Evolutionary conservation across 352 stramenopile genomes (phyloP).

Genomic region (Pythium aquatile): DNA sequence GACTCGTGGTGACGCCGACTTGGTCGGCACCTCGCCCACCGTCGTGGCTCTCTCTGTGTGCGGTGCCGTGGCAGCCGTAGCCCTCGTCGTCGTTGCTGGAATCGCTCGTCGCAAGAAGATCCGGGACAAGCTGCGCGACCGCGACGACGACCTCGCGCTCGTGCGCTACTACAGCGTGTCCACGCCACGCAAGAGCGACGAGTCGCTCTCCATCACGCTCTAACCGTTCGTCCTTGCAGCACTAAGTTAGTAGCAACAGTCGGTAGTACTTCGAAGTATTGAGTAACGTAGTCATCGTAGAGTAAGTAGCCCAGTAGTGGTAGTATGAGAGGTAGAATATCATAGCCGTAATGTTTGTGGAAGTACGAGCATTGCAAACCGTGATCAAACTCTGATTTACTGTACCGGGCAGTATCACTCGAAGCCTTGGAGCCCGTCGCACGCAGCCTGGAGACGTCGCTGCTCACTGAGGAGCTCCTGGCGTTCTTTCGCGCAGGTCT

Average conservation of each 20-base stretch:
- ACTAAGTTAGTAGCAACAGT: not conserved
- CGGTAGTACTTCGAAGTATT: not conserved
- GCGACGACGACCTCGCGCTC: not conserved
- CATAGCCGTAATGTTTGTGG: too few species aligned
- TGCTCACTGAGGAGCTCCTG: not conserved
- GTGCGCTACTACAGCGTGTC: not conserved
- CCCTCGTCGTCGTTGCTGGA: conserved; percentile 24
- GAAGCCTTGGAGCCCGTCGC: conserved; percentile 2
- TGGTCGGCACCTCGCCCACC: conserved; percentile 24
- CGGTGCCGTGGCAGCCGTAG: conserved; percentile 24
- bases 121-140: conserved; percentile 24
- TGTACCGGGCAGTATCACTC: not conserved
- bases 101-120: conserved; percentile 34
- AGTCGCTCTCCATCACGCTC: conserved; percentile 1
- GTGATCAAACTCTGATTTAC: too few species aligned
- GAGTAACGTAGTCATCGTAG: not conserved
- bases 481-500: conserved; percentile 2
- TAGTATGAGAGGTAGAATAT: too few species aligned
- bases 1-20: conserved; percentile 6
- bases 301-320: not conserved
- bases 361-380: not conserved
- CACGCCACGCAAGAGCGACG: not conserved
- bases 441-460: conserved; percentile 2
- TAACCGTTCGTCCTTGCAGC: not conserved
- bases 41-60: conserved; percentile 22